Evolutionary conservation across 371 early-diverging fungal genomes (phyloP), one percentile per base, ranked within the genome.

Genomic region (Phascolomyces articulosus): DNA sequence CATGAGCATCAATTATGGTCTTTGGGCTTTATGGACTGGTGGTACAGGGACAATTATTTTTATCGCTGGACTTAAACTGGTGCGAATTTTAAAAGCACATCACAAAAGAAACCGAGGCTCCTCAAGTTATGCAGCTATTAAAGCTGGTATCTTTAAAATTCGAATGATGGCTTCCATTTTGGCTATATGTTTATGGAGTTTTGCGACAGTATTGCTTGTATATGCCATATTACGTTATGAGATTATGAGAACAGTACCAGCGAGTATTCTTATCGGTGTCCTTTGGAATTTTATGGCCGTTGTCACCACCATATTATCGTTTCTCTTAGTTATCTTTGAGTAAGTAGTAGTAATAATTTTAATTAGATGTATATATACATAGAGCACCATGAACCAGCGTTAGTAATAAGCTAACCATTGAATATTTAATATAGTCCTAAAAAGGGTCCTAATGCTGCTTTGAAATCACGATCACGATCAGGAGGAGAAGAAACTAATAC

Each of bases 21-120:
- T 75, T 61, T 80, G 80, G 80, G 75, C 77, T 41, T 38, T 80
- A 29, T 75, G 77, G 51, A 71, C 70, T 34, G 64, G 59, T 16
- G 55, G 66, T 29, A 40, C 77, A 15, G 28, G 64, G 21, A 44
- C 57, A 4, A 60, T 75, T 6, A 78, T 77, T 1, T 51, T 77
- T 4, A 68, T 65, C 47, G 66, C 78, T 20, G 80, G 78, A 31
- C 27, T 65, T 29, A 71, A 78, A 0, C 60, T 80, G 24, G 65
- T 70, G 15, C 64, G 63, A 6, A 69, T 80, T 57, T 70, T 77
- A 40, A 77, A 77, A 66, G 74, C 63, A 63, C 62, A 31, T n/a
- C 27, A 40, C 31, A 20, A 9, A 49, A 40, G 23, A 21, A 54
- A 24, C 21, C 13, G 21, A 7, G 8, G n/a, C 2, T 26, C 28